A percentile compares a stretch with the other conserved stretches of the same genome.
Conservation (phyloP, 441 rosid species). For the Bocquillonia castaneifolia region DNA sequence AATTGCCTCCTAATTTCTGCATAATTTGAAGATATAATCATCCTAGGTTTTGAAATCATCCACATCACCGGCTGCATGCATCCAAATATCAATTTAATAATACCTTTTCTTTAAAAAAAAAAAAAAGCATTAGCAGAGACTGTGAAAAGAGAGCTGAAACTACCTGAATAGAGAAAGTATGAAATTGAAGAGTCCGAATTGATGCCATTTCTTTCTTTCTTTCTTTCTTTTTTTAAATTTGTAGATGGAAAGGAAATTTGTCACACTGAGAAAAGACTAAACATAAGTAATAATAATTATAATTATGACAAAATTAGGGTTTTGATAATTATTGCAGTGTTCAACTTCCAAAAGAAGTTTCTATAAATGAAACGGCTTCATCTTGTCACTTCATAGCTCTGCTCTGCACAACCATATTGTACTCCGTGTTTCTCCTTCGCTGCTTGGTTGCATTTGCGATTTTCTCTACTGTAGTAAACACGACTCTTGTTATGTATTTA, state of each 20-base stretch:
- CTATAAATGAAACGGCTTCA: neutral
- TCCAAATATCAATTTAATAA: neutral
- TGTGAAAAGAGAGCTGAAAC: neutral
- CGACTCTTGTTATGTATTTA: no score
- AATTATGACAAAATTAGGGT: neutral
- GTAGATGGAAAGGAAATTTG: neutral
- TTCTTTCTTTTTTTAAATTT: no score
- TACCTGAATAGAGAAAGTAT: constrained; percentile 42
- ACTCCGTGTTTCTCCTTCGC: neutral
- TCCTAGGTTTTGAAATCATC: constrained; percentile 32
- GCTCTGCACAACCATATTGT: neutral
- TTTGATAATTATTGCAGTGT: neutral
- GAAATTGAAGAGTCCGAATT: constrained; percentile 41
- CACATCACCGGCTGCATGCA: constrained; percentile 32
- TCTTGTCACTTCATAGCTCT: neutral
- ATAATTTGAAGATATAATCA: constrained; percentile 29
- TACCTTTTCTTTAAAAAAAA: neutral
- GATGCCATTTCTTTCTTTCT: constrained; percentile 38
- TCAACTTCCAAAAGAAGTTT: neutral
- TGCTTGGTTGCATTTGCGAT: neutral
- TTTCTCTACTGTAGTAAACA: no score
- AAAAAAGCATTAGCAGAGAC: neutral
- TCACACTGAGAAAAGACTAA: no score
- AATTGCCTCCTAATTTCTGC: constrained; percentile 26
- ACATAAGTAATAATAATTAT: no score